Base-by-base conservation (phyloP, 805 yeast species). In the Teunomyces barrocoloradensis region DNA sequence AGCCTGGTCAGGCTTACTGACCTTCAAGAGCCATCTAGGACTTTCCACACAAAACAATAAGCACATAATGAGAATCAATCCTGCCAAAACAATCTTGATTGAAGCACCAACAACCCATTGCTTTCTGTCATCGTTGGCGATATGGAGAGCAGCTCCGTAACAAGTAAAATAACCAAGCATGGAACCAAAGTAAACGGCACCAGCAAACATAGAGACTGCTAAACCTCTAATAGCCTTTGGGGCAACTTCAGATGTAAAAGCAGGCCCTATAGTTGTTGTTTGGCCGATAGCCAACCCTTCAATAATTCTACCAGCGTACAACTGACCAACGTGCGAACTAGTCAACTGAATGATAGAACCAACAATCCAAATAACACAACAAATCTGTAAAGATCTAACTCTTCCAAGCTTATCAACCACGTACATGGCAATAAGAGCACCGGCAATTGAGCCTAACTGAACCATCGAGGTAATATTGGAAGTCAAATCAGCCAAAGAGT, bases 81-180 rank as follows among this genome's bases (percentile, higher is more conserved):
- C 63, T 5, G 64, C 54, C 36, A 57, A 47, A 4, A 58, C 46
- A 36, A 59, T 48, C 42, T 59, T 59, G 45, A 59, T 37, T 11
- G 60, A 54, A 13, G 56, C 53, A 4, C 61, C 60, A 10, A 57
- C 45, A 18, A 55, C 54, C 64, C 63, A 58, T 29, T 58, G 64
- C 5, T 48, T 46, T 33, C 55, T 44, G 18, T 50, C 45, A 3
- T 33, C 27, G 20, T 45, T 43, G 10, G 56, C 45, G 35, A 58
- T 48, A 45, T 59, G 63, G 20, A 77, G 48, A 2, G 80, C 74
- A 35, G 80, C 70, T 28, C 82, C 85, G 56, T 77, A 80, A 55
- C 77, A 70, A 25, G 58, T 58, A 42, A 56, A 59, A 49, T 59
- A 59, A 27, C 53, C 54, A 9, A 54, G 27, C 49, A 58, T 53